Conservation (phyloP, 2,329 filamentous ascomycete species). For the Paecilomyces fulvus region DNA sequence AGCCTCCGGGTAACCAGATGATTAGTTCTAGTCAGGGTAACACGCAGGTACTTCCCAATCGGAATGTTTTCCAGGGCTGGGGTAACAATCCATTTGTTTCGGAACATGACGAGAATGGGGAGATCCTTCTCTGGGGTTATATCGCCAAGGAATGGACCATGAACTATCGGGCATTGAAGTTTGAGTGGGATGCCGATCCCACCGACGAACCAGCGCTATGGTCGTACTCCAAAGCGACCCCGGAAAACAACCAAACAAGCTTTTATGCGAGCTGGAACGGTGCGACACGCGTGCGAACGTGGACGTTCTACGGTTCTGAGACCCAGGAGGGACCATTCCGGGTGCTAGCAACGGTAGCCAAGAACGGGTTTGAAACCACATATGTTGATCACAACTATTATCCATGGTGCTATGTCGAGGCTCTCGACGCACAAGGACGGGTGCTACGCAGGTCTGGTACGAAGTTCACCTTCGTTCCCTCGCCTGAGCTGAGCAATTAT, state of each 20-base stretch:
- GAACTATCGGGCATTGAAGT: conserved; percentile 37
- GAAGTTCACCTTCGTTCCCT: conserved; percentile 30
- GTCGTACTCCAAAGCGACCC: conserved; percentile 25
- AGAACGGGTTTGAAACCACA: conserved; percentile 32
- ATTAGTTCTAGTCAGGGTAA: conserved; percentile 33
- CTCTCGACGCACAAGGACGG: conserved; percentile 22
- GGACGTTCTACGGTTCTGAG: conserved; percentile 26
- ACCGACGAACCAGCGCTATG: conserved; percentile 34
- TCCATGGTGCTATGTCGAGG: conserved; percentile 27
- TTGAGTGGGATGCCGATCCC: conserved; percentile 33
- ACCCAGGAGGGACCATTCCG: conserved; percentile 24
- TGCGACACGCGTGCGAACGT: conserved; percentile 28
- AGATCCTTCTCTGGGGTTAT: conserved; percentile 29
- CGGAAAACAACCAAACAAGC: conserved; percentile 17
- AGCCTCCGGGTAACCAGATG: conserved; percentile 14
- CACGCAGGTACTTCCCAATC: conserved; percentile 28
- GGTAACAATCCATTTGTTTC: conserved; percentile 34
- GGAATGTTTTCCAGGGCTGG: conserved; percentile 34
- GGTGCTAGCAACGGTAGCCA: conserved; percentile 19
- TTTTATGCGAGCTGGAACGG: conserved; percentile 36
- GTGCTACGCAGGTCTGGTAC: conserved; percentile 25
- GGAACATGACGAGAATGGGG: conserved; percentile 30
- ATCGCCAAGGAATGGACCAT: conserved; percentile 27
- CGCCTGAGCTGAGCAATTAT: conserved; percentile 22
- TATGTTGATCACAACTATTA: conserved; percentile 22